These are phyloP conservation scores for Aaosphaeria arxii DNA, from an alignment of 2,329 filamentous ascomycete species.

Conservation along the genomic window DNA sequence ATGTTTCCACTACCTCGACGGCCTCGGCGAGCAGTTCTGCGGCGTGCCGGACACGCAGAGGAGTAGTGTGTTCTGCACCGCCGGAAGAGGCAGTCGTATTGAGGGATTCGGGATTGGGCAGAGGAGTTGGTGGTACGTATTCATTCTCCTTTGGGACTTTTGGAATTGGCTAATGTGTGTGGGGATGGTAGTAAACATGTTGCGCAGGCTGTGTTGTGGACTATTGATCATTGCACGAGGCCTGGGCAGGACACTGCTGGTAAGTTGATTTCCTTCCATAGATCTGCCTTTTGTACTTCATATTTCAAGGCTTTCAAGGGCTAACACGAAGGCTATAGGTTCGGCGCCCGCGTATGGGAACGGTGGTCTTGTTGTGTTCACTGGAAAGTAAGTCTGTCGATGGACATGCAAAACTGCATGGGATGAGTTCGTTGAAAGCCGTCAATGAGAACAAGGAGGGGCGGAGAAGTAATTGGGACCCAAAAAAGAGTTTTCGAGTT, in stretches of 20 bases:
- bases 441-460: no score
- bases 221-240: conserved; percentile 7
- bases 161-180: background rate
- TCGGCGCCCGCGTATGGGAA: background rate
- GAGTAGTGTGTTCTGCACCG: background rate
- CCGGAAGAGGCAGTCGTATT: background rate
- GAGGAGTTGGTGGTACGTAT: conserved; percentile 6
- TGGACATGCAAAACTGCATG: background rate
- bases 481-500: no score
- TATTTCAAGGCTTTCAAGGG: background rate
- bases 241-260: conserved; percentile 1
- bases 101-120: conserved; percentile 1
- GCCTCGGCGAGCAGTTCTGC: conserved; percentile 5
- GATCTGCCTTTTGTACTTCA: background rate
- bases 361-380: background rate
- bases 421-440: no score
- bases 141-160: background rate
- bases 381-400: background rate
- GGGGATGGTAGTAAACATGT: conserved; percentile 1
- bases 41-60: background rate
- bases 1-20: conserved; percentile 10
- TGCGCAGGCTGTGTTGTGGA: conserved; percentile 5
- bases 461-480: no score
- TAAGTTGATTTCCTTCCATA: conserved; percentile 1
- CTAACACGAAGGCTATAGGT: background rate